Conservation (phyloP, 768 basidiomycete species). For the Panaeolus cyanescens region DNA sequence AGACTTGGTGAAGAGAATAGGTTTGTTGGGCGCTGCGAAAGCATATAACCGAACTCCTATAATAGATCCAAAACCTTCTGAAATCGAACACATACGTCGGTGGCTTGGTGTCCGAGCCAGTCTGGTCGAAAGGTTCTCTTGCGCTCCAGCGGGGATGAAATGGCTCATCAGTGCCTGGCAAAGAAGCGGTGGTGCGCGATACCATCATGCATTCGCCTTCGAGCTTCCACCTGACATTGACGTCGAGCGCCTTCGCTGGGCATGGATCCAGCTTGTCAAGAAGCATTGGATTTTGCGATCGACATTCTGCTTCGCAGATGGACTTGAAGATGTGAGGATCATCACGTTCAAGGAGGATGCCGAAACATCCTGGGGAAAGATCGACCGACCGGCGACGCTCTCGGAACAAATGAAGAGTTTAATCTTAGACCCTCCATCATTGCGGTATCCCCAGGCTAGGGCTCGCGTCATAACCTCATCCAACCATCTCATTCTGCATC, state of each 20-base stretch:
- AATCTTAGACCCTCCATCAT: constrained; percentile 23
- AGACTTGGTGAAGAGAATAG: constrained; percentile 24
- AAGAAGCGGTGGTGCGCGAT: constrained; percentile 37
- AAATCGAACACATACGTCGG: not conserved
- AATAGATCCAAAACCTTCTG: not conserved
- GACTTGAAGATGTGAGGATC: constrained; percentile 24
- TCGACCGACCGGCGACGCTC: constrained; percentile 14
- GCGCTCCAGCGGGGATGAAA: constrained; percentile 33
- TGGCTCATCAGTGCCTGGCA: constrained; percentile 47
- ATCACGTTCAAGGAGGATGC: constrained; percentile 22
- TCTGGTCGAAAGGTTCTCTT: constrained; percentile 24
- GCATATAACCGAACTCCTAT: not conserved
- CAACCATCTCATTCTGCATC: constrained; percentile 25
- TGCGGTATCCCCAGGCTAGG: constrained; percentile 21
- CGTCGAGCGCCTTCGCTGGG: constrained; percentile 22
- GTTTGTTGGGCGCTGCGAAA: not conserved
- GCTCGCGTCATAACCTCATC: constrained; percentile 24
- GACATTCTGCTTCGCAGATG: constrained; percentile 36
- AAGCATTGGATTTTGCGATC: constrained; percentile 44
- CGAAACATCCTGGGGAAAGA: constrained; percentile 23
- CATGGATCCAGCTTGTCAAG: constrained; percentile 38
- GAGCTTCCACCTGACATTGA: constrained; percentile 31
- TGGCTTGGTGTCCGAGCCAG: constrained; percentile 17
- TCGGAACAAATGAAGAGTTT: constrained; percentile 23
- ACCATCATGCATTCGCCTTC: constrained; percentile 46